Evolutionary conservation across 257 asterid species (phyloP), one percentile per base, ranked within the genome.

Genomic region (Cordia subcordata): DNA sequence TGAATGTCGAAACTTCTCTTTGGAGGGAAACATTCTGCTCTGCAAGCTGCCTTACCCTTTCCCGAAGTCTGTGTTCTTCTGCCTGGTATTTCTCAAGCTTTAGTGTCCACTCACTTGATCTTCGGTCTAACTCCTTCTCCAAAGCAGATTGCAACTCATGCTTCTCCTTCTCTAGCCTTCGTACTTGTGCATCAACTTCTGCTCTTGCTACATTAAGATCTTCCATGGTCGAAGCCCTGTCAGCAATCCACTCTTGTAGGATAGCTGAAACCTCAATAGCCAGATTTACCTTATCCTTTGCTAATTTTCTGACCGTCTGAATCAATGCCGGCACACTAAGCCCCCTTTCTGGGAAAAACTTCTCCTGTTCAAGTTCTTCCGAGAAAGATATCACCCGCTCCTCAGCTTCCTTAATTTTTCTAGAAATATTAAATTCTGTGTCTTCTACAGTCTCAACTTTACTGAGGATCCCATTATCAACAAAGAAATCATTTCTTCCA

Each of bases 31-130:
- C 99, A 70, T 94, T 94, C 77, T 85, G 97, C 73, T 94, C 99
- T 47, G 99, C 99, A 27, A 94, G 83, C 70, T 90, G 94, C 66
- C 96, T 75, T 57, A 87, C 88, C 82, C 96, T 83, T 68, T 94
- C 99, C 46, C 96, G 82, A 69, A 94, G 96, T 78, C 94, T 80
- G 37, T 85, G 94, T 72, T 94, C 99, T 84, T 85, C 99, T 22
- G 81, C 68, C 71, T 87, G 91, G 69, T 87, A 83, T 72, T 79
- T 94, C 76, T 94, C 95, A 54, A 90, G 88, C 79, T 87, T 94
- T 66, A 57, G 68, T 12, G 93, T 82, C 99, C 99, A 90, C 60
- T 94, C 97, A 38, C 58, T 76, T 23, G 97, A 90, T 77, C 97
- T 85, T 75, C 97, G 80, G 65, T 94, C 99, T 75, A 94, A 68